A percentile compares a stretch with the other conserved stretches of the same genome.
These are phyloP conservation scores for Talaromyces sp. DNA, from an alignment of 2,329 filamentous ascomycete genomes.

Conservation along the genomic window DNA sequence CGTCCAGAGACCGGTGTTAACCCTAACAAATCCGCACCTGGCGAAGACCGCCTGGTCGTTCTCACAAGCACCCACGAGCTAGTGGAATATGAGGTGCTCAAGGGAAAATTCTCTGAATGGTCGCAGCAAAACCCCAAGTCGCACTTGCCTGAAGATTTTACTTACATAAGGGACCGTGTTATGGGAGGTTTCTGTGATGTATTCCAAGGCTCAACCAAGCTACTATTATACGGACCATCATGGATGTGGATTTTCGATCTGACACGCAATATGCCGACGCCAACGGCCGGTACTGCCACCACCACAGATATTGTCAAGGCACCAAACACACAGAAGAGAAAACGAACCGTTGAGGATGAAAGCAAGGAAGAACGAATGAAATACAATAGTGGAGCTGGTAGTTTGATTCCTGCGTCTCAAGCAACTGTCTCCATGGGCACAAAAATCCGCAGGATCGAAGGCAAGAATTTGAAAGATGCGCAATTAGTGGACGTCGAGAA, in stretches of 20 bases:
- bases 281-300: conserved; percentile 23
- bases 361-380: conserved; percentile 35
- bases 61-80: conserved; percentile 62
- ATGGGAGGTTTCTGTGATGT: conserved; percentile 84
- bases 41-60: conserved; percentile 50
- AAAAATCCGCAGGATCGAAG: conserved; percentile 45
- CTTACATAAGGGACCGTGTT: conserved; percentile 67
- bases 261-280: conserved; percentile 56
- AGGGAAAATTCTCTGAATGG: conserved; percentile 76
- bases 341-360: conserved; percentile 32
- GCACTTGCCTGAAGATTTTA: conserved; percentile 68
- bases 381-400: conserved; percentile 51
- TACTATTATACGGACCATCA: conserved; percentile 81
- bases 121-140: conserved; percentile 74
- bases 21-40: conserved; percentile 16
- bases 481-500: conserved; percentile 30
- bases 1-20: conserved; percentile 33
- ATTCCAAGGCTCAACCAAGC: conserved; percentile 48
- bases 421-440: conserved; percentile 38
- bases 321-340: conserved; percentile 33
- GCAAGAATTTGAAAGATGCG: conserved; percentile 29
- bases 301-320: conserved; percentile 18
- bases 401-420: conserved; percentile 42
- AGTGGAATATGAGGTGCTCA: conserved; percentile 71
- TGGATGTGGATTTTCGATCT: conserved; percentile 94